Conservation (phyloP, 805 yeast species). For the Candida insectalens region DNA sequence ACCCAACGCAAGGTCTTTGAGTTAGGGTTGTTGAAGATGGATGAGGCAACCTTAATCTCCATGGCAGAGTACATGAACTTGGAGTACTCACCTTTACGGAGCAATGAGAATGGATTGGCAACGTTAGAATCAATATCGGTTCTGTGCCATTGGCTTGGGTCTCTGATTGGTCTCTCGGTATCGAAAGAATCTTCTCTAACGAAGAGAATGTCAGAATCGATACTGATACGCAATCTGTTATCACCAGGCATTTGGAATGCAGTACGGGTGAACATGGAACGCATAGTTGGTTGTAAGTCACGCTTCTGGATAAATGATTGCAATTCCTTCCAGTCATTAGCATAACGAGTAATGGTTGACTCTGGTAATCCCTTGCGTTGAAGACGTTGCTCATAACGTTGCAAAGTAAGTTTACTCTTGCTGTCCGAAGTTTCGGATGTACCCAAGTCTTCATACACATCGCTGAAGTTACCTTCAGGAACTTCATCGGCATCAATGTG, state of each 20-base stretch:
- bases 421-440: conserved; percentile 2
- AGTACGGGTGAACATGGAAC: conserved; percentile 82
- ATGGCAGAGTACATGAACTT: conserved; percentile 81
- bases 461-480: conserved; percentile 4
- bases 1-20: conserved; percentile 57
- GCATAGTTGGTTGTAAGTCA: conserved; percentile 72
- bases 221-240: conserved; percentile 79
- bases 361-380: conserved; percentile 49
- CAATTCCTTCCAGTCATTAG: conserved; percentile 47
- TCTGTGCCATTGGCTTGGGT: conserved; percentile 87
- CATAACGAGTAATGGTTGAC: conserved; percentile 40
- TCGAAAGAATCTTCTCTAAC: conserved; percentile 90
- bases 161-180: conserved; percentile 76
- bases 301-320: conserved; percentile 54
- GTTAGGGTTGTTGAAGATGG: conserved; percentile 40
- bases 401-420: conserved; percentile 17
- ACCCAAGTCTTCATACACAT: conserved; percentile 4
- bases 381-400: conserved; percentile 50
- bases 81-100: conserved; percentile 78
- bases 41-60: conserved; percentile 58
- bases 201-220: conserved; percentile 81
- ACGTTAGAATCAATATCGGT: conserved; percentile 76
- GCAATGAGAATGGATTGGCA: conserved; percentile 55
- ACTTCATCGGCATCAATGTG: conserved; percentile 19
- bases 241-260: conserved; percentile 99